Percentiles rank a stretch among this genome's conserved stretches.
Evolutionary conservation across 2,329 filamentous ascomycete genomes (phyloP).

Genomic region (Diaporthe helianthi): DNA sequence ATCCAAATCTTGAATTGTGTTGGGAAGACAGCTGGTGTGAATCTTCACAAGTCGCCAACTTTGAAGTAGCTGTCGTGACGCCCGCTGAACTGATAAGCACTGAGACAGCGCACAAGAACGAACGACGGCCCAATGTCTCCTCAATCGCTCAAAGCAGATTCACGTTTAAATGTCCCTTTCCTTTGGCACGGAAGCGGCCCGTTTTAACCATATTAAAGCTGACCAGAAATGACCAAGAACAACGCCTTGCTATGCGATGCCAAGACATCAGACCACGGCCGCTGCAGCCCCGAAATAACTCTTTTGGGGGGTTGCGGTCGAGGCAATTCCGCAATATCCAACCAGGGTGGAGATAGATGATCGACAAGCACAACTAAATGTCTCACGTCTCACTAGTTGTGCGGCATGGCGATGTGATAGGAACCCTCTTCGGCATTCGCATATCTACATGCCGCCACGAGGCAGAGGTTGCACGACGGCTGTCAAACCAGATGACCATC

Average conservation of each 20-base stretch:
- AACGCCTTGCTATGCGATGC: not conserved
- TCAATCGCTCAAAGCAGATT: no score
- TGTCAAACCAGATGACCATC: not conserved
- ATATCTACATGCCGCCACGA: conserved; percentile 1
- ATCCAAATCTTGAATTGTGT: no score
- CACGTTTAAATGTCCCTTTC: no score
- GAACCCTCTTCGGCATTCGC: not conserved
- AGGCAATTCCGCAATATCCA: conserved; percentile 10
- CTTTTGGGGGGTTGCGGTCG: not conserved
- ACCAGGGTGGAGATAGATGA: not conserved
- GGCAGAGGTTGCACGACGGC: not conserved
- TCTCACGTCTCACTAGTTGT: not conserved
- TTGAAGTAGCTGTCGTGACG: not conserved
- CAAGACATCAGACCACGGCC: conserved; percentile 10
- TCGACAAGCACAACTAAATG: no score
- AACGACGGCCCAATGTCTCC: no score
- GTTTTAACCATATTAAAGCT: conserved; percentile 1
- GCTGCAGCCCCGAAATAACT: conserved; percentile 13
- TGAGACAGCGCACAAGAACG: not conserved
- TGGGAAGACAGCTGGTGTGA: not conserved
- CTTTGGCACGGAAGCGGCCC: not conserved
- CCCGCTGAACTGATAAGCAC: no score
- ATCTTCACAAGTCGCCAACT: not conserved
- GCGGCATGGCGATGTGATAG: not conserved
- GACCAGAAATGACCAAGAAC: not conserved